Conservation (phyloP, 2,329 filamentous ascomycete species). For the Trichoderma aggressivum region DNA sequence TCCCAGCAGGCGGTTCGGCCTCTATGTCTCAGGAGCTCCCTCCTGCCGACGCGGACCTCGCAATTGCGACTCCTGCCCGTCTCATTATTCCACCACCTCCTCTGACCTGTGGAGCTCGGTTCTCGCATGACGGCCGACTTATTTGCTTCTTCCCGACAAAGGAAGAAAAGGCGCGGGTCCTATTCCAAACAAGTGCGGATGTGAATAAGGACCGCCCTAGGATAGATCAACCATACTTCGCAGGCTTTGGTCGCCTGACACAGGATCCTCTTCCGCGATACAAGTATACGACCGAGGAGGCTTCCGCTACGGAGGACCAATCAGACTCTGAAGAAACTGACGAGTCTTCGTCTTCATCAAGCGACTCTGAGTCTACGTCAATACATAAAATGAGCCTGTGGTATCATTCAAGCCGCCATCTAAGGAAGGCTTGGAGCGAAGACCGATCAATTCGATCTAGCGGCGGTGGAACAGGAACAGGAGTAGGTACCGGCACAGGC, state of each 20-base stretch:
- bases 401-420: constrained; percentile 51
- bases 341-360: constrained; percentile 50
- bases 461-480: constrained; percentile 58
- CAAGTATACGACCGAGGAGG: constrained; percentile 46
- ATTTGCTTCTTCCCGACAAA: constrained; percentile 69
- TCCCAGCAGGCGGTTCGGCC: constrained; percentile 50
- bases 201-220: constrained; percentile 47
- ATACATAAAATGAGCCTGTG: constrained; percentile 56
- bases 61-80: constrained; percentile 50
- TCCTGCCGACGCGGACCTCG: constrained; percentile 50
- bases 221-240: constrained; percentile 52
- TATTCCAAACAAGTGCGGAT: constrained; percentile 47
- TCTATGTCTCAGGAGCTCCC: constrained; percentile 62
- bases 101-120: constrained; percentile 57
- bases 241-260: constrained; percentile 53
- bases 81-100: constrained; percentile 55
- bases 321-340: constrained; percentile 50
- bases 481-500: constrained; percentile 46
- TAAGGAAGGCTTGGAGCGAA: constrained; percentile 55
- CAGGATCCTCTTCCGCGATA: constrained; percentile 50
- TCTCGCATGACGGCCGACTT: constrained; percentile 59
- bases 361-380: constrained; percentile 61
- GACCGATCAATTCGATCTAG: constrained; percentile 57
- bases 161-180: constrained; percentile 54
- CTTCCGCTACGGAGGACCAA: constrained; percentile 49